phyloP scores from a whole-genome alignment of 345 rosid genomes.

The Linum lewisii region DNA sequence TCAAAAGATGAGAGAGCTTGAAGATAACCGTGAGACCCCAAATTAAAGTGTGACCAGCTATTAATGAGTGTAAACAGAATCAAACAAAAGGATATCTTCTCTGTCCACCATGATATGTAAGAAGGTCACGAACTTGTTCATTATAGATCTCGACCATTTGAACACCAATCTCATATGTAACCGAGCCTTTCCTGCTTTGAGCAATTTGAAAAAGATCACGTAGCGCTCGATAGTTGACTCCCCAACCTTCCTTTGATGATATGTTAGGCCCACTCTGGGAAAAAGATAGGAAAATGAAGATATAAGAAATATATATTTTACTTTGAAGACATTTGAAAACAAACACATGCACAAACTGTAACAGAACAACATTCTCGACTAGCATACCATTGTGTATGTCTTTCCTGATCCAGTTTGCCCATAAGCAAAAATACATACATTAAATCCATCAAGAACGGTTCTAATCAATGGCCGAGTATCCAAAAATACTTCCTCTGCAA shows the following conservation, averaged over 20 bases:
- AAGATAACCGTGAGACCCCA: background rate
- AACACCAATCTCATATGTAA: constrained; percentile 80
- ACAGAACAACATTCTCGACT: constrained; percentile 7
- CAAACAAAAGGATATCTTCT: constrained; percentile 71
- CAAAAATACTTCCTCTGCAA: constrained; percentile 79
- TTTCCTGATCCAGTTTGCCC: constrained; percentile 99
- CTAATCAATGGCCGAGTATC: constrained; percentile 90
- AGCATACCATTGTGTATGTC: constrained; percentile 86
- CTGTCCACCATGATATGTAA: constrained; percentile 50
- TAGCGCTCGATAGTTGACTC: constrained; percentile 86
- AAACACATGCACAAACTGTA: background rate
- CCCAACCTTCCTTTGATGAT: constrained; percentile 82
- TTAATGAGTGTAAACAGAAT: too few relatives aligned
- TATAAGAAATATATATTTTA: too few relatives aligned
- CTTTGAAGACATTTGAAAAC: background rate
- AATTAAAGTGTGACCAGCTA: too few relatives aligned
- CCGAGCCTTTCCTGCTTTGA: constrained; percentile 52
- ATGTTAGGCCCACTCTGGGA: constrained; percentile 79
- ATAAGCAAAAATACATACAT: constrained; percentile 95
- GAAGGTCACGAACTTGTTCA: constrained; percentile 97
- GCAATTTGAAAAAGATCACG: constrained; percentile 89
- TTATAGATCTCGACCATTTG: constrained; percentile 99
- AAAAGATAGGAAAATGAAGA: background rate
- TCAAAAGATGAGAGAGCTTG: background rate
- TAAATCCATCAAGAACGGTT: constrained; percentile 91